Conservation (phyloP, 2,329 filamentous ascomycete genomes). For the Sclerotinia nivalis region DNA sequence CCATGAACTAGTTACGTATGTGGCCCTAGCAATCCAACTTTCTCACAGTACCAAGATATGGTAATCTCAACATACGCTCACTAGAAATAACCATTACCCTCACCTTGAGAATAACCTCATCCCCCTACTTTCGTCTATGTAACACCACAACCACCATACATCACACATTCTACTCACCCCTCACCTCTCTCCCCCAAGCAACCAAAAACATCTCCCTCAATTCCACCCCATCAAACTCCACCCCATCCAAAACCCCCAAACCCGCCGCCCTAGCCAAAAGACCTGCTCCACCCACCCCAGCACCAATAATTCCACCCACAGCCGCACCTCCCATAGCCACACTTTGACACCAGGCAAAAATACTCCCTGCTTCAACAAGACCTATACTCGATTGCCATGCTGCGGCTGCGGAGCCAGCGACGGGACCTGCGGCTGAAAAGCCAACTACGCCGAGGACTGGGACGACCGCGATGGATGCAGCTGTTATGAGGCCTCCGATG, state of each 20-base stretch:
- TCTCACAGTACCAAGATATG: no score
- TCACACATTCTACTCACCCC: conserved; percentile 18
- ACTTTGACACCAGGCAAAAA: conserved; percentile 41
- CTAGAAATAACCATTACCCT: not conserved
- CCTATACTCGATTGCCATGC: conserved; percentile 37
- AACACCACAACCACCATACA: not conserved
- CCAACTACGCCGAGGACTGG: conserved; percentile 28
- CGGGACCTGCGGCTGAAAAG: conserved; percentile 34
- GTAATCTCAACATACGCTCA: not conserved
- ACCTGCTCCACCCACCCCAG: not conserved
- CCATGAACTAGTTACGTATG: no score
- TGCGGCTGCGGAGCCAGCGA: conserved; percentile 34
- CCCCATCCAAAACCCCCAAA: not conserved
- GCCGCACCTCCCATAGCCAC: conserved; percentile 10
- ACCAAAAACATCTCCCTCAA: not conserved
- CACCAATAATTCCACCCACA: conserved; percentile 1
- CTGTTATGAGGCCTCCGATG: not conserved
- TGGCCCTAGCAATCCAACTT: no score
- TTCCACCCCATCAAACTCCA: not conserved
- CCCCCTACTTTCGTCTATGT: not conserved
- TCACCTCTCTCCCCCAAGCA: not conserved
- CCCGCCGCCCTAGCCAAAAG: not conserved
- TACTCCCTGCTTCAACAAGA: conserved; percentile 36
- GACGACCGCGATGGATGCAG: not conserved
- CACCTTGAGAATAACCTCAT: not conserved